Conservation (phyloP, 495 filamentous ascomycete genomes). For the Annulohypoxylon maeteangense region DNA sequence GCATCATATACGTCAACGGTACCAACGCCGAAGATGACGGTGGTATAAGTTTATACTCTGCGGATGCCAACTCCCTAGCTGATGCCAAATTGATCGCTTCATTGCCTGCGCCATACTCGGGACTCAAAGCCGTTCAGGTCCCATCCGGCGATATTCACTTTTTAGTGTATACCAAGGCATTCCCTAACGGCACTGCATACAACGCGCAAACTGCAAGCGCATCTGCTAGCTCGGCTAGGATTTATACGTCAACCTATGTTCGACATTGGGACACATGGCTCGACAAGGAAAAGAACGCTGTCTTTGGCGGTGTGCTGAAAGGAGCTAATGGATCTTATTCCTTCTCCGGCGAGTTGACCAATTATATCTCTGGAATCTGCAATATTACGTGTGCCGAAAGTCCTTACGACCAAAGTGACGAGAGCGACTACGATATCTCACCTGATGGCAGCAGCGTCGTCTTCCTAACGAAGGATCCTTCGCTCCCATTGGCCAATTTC, state of each 20-base stretch:
- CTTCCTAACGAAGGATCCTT: slow-evolving; percentile 77
- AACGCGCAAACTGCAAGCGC: slow-evolving; percentile 60
- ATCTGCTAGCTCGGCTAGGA: slow-evolving; percentile 60
- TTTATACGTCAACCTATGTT: slow-evolving; percentile 68
- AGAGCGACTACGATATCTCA: slow-evolving; percentile 57
- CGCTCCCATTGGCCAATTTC: slow-evolving; percentile 71
- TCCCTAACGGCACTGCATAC: slow-evolving; percentile 67
- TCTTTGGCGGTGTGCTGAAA: slow-evolving; percentile 71
- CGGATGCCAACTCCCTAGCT: slow-evolving; percentile 55
- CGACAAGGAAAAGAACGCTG: slow-evolving; percentile 67
- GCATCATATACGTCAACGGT: slow-evolving; percentile 67
- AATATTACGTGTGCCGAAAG: slow-evolving; percentile 62
- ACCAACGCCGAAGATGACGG: slow-evolving; percentile 66
- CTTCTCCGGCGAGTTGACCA: slow-evolving; percentile 55
- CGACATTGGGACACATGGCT: slow-evolving; percentile 71
- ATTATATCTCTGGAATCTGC: slow-evolving; percentile 60
- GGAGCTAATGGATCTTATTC: slow-evolving; percentile 47
- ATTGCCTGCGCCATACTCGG: slow-evolving; percentile 70
- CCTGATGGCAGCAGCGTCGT: slow-evolving; percentile 61
- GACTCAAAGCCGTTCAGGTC: slow-evolving; percentile 69
- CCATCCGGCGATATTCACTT: slow-evolving; percentile 69
- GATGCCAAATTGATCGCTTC: slow-evolving; percentile 55
- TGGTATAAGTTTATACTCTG: slow-evolving; percentile 63
- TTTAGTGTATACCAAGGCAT: slow-evolving; percentile 67
- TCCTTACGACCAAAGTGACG: slow-evolving; percentile 50